Percentiles rank a stretch among this genome's conserved stretches.
Conservation (phyloP, 495 filamentous ascomycete genomes). For the Tetracladium marchalianum region DNA sequence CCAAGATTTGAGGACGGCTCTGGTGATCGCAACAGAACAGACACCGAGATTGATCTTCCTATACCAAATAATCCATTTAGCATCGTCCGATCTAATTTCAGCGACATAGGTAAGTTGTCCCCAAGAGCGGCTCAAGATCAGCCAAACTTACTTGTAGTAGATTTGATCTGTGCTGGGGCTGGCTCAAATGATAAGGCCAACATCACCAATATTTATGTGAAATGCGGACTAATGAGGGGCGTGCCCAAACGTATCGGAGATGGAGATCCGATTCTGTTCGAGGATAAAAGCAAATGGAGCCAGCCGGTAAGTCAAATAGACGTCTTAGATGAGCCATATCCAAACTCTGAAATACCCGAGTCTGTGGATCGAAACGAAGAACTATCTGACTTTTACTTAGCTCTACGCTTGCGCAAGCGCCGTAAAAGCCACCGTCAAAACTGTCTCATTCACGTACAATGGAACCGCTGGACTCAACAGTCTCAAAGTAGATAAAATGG, state of each 20-base stretch:
- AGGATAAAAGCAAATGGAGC: conserved; percentile 27
- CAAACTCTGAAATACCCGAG: no score
- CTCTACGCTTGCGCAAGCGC: conserved; percentile 32
- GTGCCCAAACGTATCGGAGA: conserved; percentile 22
- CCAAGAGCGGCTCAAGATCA: neutral
- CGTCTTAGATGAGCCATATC: no score
- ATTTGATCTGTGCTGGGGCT: conserved; percentile 18
- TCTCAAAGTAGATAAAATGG: conserved; percentile 18
- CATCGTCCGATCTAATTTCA: conserved; percentile 18
- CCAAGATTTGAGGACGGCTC: neutral
- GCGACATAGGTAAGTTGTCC: conserved; percentile 17
- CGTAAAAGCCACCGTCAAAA: conserved; percentile 32
- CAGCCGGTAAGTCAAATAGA: conserved; percentile 11
- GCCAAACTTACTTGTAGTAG: conserved; percentile 9
- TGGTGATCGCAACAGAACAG: conserved; percentile 8
- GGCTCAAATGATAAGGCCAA: conserved; percentile 24
- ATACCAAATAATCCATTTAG: conserved; percentile 20
- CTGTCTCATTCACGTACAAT: conserved; percentile 26
- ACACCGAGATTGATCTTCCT: neutral
- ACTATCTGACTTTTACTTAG: no score
- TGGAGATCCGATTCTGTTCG: conserved; percentile 20
- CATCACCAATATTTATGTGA: conserved; percentile 27
- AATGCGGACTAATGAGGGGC: conserved; percentile 30
- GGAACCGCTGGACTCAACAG: conserved; percentile 19
- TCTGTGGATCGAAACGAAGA: no score